phyloP scores from a whole-genome alignment of 2,329 filamentous ascomycete species.

The Graphilbum ipis-grandicollis region DNA sequence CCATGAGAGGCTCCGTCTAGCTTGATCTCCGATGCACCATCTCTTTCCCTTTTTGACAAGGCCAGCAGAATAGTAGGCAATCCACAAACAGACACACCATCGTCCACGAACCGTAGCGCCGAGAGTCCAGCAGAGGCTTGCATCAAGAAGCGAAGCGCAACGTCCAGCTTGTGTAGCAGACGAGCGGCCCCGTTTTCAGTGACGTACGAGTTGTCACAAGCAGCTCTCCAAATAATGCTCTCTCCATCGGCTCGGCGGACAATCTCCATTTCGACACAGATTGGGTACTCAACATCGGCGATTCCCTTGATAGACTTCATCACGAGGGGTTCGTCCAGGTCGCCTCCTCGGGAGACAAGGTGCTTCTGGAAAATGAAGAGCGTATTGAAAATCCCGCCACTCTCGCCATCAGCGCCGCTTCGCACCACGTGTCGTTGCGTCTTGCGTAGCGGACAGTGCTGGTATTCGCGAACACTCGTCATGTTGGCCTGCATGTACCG shows the following conservation, averaged over 20 bases:
- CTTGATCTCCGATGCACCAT: background rate
- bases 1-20: background rate
- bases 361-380: conserved; percentile 36
- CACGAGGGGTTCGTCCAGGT: conserved; percentile 18
- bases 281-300: conserved; percentile 61
- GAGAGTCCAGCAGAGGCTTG: conserved; percentile 22
- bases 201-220: conserved; percentile 43
- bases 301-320: conserved; percentile 45
- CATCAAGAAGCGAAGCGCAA: conserved; percentile 39
- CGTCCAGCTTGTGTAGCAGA: conserved; percentile 43
- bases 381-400: conserved; percentile 33
- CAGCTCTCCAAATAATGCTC: conserved; percentile 42
- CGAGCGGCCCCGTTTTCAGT: conserved; percentile 23
- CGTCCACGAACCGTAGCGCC: conserved; percentile 32
- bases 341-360: background rate
- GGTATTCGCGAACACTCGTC: conserved; percentile 47
- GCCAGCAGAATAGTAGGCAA: conserved; percentile 30
- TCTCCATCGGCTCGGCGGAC: conserved; percentile 15
- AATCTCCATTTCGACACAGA: conserved; percentile 68
- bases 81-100: conserved; percentile 46
- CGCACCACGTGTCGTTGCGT: conserved; percentile 28
- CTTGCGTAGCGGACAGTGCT: conserved; percentile 61
- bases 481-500: conserved; percentile 57
- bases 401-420: conserved; percentile 16
- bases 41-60: background rate